Percentiles rank a stretch among this genome's conserved stretches.
Evolutionary conservation across 192 early-diverging fungal genomes (phyloP).

Genomic region (Backusella sp.): DNA sequence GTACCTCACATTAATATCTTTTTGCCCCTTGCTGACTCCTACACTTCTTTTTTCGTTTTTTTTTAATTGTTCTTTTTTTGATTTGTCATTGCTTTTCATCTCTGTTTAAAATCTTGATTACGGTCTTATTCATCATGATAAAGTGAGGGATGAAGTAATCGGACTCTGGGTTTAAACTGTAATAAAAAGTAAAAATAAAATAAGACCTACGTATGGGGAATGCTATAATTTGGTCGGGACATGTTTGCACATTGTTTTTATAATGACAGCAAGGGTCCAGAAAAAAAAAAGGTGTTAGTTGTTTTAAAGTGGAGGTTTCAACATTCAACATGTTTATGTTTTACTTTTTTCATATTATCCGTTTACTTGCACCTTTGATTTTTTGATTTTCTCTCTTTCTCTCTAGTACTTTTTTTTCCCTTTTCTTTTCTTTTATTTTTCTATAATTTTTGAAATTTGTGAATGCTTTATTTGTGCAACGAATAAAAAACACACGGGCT

Average conservation of each 20-base stretch:
- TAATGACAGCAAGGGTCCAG: neutral
- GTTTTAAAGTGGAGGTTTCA: neutral
- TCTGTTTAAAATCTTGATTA: neutral
- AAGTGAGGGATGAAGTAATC: neutral
- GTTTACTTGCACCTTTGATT: neutral
- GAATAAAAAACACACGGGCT: conserved; percentile 4
- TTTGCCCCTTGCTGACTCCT: neutral
- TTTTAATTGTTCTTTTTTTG: neutral
- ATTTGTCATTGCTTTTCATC: neutral
- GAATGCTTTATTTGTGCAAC: conserved; percentile 6
- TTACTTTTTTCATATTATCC: neutral
- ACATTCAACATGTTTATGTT: neutral
- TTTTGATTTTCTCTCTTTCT: neutral
- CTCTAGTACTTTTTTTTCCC: neutral
- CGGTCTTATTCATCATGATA: neutral
- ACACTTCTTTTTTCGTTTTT: neutral
- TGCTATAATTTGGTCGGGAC: neutral
- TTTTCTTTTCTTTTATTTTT: neutral
- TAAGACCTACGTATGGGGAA: neutral
- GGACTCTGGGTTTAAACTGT: neutral
- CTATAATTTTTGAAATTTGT: neutral
- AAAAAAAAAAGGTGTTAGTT: neutral
- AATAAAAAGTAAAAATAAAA: neutral
- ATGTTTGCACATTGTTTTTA: neutral
- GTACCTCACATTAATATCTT: neutral